Evolutionary conservation across 306 rosid genomes (phyloP).

Genomic region (Hippophae rhamnoides): DNA sequence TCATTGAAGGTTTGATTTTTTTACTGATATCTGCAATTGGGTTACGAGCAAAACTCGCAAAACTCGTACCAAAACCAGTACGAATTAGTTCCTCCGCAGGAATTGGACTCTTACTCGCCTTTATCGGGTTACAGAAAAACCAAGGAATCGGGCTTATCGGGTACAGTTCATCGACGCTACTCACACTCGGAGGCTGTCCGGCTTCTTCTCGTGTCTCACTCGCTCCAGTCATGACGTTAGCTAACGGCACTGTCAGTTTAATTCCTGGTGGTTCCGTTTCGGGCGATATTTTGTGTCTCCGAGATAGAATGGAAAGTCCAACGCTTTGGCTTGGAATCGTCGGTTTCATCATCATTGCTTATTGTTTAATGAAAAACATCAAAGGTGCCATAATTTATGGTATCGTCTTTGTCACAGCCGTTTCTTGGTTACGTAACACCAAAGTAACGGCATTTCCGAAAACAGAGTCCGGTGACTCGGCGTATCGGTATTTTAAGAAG

Average conservation of each 20-base stretch:
- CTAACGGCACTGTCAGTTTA: conserved; percentile 55
- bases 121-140: conserved; percentile 76
- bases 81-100: conserved; percentile 94
- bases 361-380: conserved; percentile 56
- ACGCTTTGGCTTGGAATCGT: conserved; percentile 82
- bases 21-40: conserved; percentile 59
- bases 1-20: conserved; percentile 74
- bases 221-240: conserved; percentile 47
- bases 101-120: conserved; percentile 84
- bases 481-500: conserved; percentile 65
- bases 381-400: conserved; percentile 98
- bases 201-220: conserved; percentile 41
- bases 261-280: conserved; percentile 53
- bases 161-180: conserved; percentile 57
- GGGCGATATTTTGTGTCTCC: conserved; percentile 44
- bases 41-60: conserved; percentile 68
- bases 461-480: conserved; percentile 42
- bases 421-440: conserved; percentile 82
- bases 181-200: conserved; percentile 77
- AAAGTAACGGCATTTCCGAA: conserved; percentile 68
- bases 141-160: conserved; percentile 83
- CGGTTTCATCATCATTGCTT: conserved; percentile 74
- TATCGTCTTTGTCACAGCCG: conserved; percentile 65
- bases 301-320: conserved; percentile 76
- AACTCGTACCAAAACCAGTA: conserved; percentile 79